phyloP scores from a whole-genome alignment of 345 rosid species.

The Murraya koenigii region DNA sequence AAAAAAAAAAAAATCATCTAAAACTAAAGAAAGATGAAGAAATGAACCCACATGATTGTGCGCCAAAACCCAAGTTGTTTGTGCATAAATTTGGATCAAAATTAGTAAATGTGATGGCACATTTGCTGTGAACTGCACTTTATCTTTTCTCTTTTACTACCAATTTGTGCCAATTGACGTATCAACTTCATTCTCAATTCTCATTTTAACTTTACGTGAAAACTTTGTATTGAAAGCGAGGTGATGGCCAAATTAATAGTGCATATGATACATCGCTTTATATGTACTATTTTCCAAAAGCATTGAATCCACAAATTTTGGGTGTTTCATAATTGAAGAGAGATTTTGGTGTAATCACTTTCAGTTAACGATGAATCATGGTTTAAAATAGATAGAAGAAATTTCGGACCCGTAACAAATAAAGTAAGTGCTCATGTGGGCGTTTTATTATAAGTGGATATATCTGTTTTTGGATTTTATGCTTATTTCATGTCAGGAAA shows the following conservation, averaged over 20 bases:
- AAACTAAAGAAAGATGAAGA: neutral
- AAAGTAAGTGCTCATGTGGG: constrained; percentile 25
- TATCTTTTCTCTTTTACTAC: neutral
- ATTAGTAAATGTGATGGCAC: neutral
- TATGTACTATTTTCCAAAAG: neutral
- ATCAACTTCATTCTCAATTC: neutral
- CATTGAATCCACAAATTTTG: constrained; percentile 7
- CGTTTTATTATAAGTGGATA: constrained; percentile 24
- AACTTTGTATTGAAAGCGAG: constrained; percentile 17
- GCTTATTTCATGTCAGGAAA: constrained; percentile 11
- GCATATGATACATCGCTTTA: neutral
- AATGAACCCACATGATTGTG: neutral
- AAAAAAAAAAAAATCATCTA: neutral
- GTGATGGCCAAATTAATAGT: neutral
- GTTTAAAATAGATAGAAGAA: constrained; percentile 24
- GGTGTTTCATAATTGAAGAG: neutral
- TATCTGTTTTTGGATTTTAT: neutral
- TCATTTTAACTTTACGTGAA: constrained; percentile 10
- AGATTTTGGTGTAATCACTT: constrained; percentile 14
- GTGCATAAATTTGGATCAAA: neutral
- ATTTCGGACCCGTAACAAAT: constrained; percentile 33
- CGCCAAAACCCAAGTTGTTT: neutral
- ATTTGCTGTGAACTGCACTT: neutral
- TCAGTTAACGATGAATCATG: neutral
- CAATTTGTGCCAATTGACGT: neutral